These are phyloP conservation scores for Cicer bijugum DNA, from an alignment of 306 rosid genomes.

Conservation along the genomic window DNA sequence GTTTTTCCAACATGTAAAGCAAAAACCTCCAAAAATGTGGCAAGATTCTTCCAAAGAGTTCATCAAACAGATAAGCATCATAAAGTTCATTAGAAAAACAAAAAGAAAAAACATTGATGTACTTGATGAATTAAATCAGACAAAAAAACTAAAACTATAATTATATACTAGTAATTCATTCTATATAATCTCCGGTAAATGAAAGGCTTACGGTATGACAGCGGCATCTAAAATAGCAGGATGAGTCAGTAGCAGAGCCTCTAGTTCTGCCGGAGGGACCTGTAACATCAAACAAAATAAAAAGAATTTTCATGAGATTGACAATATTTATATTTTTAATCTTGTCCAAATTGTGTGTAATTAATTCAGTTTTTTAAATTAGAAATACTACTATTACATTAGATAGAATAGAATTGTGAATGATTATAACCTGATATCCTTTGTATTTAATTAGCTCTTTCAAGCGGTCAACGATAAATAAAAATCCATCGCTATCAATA, in stretches of 20 bases:
- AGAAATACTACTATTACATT: too few species aligned
- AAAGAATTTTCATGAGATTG: neutral
- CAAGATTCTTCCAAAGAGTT: too few species aligned
- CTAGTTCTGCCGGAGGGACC: conserved; percentile 97
- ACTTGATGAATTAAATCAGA: neutral
- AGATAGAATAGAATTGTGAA: too few species aligned
- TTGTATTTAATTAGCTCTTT: conserved; percentile 94
- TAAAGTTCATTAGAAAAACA: too few species aligned
- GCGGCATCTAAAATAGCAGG: conserved; percentile 79
- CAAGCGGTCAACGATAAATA: conserved; percentile 85
- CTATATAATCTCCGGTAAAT: neutral
- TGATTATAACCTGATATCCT: conserved; percentile 74
- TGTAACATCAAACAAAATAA: conserved; percentile 40
- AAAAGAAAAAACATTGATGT: too few species aligned
- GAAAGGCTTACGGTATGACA: conserved; percentile 82
- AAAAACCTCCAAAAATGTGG: too few species aligned
- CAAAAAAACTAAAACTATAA: neutral
- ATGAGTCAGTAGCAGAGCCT: conserved; percentile 82
- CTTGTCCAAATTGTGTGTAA: neutral
- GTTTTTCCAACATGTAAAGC: too few species aligned
- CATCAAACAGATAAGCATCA: too few species aligned
- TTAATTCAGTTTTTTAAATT: too few species aligned
- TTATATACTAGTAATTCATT: too few species aligned
- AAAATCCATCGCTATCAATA: conserved; percentile 78
- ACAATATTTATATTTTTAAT: neutral